Conservation (phyloP, 1,139 yeast genomes). For the Oligophagozyma castellii region DNA sequence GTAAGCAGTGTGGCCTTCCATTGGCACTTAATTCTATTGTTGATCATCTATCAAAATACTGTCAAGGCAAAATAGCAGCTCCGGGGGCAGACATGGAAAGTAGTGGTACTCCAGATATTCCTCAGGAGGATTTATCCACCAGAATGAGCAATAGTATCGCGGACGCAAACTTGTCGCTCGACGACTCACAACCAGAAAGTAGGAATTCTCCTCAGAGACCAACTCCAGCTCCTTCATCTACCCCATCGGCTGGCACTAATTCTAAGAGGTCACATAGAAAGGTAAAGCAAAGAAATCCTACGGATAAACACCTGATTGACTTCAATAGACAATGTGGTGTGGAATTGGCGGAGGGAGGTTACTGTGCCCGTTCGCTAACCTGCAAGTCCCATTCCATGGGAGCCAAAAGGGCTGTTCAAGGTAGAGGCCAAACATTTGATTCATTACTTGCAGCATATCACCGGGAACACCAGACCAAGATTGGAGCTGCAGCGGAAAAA, state of each 20-base stretch:
- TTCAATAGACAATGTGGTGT: conserved; percentile 97
- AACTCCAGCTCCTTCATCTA: conserved; percentile 2
- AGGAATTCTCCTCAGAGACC: conserved; percentile 9
- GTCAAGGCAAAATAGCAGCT: conserved; percentile 7
- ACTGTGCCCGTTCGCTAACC: conserved; percentile 87
- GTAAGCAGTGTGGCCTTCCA: conserved; percentile 55
- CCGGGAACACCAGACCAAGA: conserved; percentile 80
- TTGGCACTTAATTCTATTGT: conserved; percentile 23
- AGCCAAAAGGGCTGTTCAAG: conserved; percentile 87
- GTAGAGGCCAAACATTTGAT: conserved; percentile 88
- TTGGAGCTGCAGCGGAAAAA: conserved; percentile 69
- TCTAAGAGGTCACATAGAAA: conserved; percentile 32
- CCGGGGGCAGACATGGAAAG: conserved; percentile 22
- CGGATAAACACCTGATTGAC: conserved; percentile 73
- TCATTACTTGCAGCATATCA: conserved; percentile 79
- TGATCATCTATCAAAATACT: conserved; percentile 31
- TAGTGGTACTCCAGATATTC: background rate
- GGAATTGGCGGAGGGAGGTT: conserved; percentile 79
- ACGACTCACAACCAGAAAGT: conserved; percentile 2
- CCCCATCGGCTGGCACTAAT: conserved; percentile 1
- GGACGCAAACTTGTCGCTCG: conserved; percentile 1
- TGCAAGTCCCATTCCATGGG: conserved; percentile 99
- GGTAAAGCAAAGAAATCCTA: conserved; percentile 37
- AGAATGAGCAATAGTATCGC: conserved; percentile 1
- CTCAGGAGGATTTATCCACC: conserved; percentile 1